These are phyloP conservation scores for Dothideomycetes sp. DNA, from an alignment of 2,329 filamentous ascomycete species.

Conservation along the genomic window DNA sequence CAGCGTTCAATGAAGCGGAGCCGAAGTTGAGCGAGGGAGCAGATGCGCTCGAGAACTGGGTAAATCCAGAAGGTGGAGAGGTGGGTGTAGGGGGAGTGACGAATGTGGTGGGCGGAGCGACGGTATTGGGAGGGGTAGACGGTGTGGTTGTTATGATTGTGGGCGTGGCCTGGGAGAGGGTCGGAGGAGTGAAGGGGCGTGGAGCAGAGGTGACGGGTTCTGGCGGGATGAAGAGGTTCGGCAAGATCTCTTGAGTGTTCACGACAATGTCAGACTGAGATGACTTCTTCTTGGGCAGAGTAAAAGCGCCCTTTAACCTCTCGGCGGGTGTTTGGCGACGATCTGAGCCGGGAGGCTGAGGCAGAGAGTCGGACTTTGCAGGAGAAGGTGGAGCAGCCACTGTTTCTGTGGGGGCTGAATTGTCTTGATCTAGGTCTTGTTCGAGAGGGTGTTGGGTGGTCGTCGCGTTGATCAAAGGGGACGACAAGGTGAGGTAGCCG, in stretches of 20 bases:
- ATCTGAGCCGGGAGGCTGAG: slow-evolving; percentile 29
- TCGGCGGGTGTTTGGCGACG: slow-evolving; percentile 61
- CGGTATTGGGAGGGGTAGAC: slow-evolving; percentile 34
- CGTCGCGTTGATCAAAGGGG: slow-evolving; percentile 31
- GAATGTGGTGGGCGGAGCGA: slow-evolving; percentile 45
- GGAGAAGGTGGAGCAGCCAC: slow-evolving; percentile 23
- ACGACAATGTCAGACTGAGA: neutral
- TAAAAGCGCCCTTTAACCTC: slow-evolving; percentile 65
- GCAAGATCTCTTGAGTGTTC: slow-evolving; percentile 8
- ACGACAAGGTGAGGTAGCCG: slow-evolving; percentile 41
- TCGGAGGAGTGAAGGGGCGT: slow-evolving; percentile 17
- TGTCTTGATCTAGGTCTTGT: slow-evolving; percentile 20
- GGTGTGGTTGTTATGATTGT: slow-evolving; percentile 32
- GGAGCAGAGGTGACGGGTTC: slow-evolving; percentile 4
- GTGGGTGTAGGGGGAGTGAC: slow-evolving; percentile 55
- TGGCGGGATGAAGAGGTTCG: neutral
- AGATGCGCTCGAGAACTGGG: slow-evolving; percentile 11
- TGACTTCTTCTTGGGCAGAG: slow-evolving; percentile 42
- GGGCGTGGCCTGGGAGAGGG: slow-evolving; percentile 17
- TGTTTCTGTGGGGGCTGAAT: slow-evolving; percentile 24
- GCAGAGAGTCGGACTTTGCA: slow-evolving; percentile 15
- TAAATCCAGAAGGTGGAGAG: slow-evolving; percentile 9
- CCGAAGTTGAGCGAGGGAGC: slow-evolving; percentile 3
- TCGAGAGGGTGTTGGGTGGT: neutral
- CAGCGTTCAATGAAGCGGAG: slow-evolving; percentile 4